Conservation (phyloP, 805 yeast species). For the Pichia californica region DNA sequence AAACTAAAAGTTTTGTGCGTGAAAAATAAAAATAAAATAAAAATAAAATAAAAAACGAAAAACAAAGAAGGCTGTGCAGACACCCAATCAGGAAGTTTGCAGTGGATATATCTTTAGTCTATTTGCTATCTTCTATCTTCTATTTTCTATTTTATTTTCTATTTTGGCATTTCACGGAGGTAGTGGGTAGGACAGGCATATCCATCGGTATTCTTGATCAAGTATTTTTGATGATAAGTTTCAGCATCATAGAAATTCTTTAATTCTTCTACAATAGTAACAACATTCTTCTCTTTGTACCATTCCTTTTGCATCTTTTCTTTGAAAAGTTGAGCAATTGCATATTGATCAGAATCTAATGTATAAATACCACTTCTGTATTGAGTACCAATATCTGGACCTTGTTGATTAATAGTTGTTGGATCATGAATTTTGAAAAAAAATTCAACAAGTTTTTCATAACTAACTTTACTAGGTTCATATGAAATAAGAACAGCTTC, state of each 20-base stretch:
- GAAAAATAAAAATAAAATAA: too few relatives aligned
- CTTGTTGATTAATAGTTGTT: constrained; percentile 75
- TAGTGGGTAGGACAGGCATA: constrained; percentile 90
- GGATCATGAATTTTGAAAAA: constrained; percentile 95
- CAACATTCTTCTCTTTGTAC: constrained; percentile 65
- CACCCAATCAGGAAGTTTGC: too few relatives aligned
- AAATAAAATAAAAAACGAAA: too few relatives aligned
- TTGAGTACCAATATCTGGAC: constrained; percentile 85
- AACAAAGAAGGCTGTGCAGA: too few relatives aligned
- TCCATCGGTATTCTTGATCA: constrained; percentile 75
- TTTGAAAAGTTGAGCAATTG: constrained; percentile 35
- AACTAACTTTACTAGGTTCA: constrained; percentile 58
- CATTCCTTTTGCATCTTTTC: constrained; percentile 62
- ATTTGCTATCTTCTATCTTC: too few relatives aligned
- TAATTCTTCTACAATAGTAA: constrained; percentile 64
- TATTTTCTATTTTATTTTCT: too few relatives aligned
- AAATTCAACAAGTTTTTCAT: constrained; percentile 64
- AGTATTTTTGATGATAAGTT: constrained; percentile 82
- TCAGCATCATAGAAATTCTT: constrained; percentile 87
- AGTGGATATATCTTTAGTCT: too few relatives aligned
- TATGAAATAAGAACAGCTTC: constrained; percentile 81
- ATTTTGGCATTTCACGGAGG: constrained; percentile 4
- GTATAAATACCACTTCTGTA: constrained; percentile 80
- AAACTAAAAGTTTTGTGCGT: too few relatives aligned
- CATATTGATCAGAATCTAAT: constrained; percentile 44